Evolutionary conservation across 805 yeast species (phyloP).

Genomic region (Ogataea dorogensis): DNA sequence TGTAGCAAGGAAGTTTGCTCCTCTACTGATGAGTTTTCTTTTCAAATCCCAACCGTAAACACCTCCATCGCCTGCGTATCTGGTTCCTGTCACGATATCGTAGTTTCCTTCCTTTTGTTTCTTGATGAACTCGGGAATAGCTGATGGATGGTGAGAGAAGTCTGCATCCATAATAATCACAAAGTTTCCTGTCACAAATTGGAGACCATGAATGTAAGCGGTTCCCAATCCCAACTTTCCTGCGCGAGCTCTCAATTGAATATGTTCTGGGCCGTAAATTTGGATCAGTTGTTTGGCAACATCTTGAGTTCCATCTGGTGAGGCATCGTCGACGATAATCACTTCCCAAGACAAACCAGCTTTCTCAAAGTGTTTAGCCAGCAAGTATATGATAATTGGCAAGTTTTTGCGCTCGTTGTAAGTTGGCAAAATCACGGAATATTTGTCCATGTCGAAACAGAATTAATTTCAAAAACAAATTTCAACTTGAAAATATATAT

Average conservation of each 20-base stretch:
- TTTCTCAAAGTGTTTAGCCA: constrained; percentile 62
- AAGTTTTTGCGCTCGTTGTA: constrained; percentile 69
- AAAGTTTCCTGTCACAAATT: constrained; percentile 68
- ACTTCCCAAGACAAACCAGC: constrained; percentile 69
- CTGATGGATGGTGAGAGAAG: constrained; percentile 78
- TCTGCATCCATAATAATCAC: constrained; percentile 85
- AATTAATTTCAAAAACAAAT: constrained; percentile 3
- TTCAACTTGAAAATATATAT: background rate
- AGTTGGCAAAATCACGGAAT: constrained; percentile 74
- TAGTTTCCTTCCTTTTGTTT: constrained; percentile 52
- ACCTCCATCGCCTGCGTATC: constrained; percentile 80
- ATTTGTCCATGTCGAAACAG: constrained; percentile 41
- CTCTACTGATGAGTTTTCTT: constrained; percentile 73
- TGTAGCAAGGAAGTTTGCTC: constrained; percentile 76
- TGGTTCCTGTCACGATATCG: constrained; percentile 55
- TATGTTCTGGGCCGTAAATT: constrained; percentile 57
- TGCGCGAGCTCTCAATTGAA: constrained; percentile 66
- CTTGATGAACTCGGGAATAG: constrained; percentile 71
- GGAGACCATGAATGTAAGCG: constrained; percentile 75
- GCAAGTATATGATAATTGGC: constrained; percentile 67
- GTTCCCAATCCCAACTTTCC: constrained; percentile 81
- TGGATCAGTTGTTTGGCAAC: constrained; percentile 59
- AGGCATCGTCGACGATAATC: constrained; percentile 72
- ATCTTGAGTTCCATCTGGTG: constrained; percentile 81
- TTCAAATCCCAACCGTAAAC: constrained; percentile 84